Evolutionary conservation across 192 early-diverging fungal genomes (phyloP).

Genomic region (Linnemannia exigua): DNA sequence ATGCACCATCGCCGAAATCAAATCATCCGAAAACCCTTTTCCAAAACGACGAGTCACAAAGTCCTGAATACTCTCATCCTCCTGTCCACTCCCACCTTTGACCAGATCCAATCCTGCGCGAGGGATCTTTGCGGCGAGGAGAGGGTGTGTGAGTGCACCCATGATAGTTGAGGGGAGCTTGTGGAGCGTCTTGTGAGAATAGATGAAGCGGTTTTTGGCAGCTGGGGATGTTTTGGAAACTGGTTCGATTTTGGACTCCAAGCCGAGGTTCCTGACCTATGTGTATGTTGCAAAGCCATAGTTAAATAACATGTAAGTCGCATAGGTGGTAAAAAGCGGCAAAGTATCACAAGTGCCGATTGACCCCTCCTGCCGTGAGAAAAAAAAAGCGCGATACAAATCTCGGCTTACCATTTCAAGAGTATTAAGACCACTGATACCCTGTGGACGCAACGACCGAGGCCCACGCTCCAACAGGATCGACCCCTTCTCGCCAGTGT

Average conservation of each 20-base stretch:
- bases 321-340: not conserved
- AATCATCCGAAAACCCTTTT: conserved; percentile 77
- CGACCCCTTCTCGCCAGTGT: conserved; percentile 28
- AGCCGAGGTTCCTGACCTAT: conserved; percentile 73
- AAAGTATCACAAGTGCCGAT: not conserved
- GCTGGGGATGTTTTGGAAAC: conserved; percentile 76
- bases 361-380: not conserved
- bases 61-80: conserved; percentile 88
- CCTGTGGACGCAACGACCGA: conserved; percentile 82
- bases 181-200: conserved; percentile 77
- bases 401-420: conserved; percentile 78
- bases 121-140: conserved; percentile 66
- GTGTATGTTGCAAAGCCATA: not conserved
- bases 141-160: conserved; percentile 34
- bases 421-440: conserved; percentile 75
- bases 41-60: conserved; percentile 89
- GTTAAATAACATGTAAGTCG: not conserved
- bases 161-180: conserved; percentile 65
- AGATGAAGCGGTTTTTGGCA: conserved; percentile 88
- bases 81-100: conserved; percentile 5
- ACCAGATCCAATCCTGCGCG: conserved; percentile 71
- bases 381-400: not conserved
- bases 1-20: conserved; percentile 91
- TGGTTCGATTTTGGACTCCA: conserved; percentile 70
- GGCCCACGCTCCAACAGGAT: conserved; percentile 87